These are phyloP conservation scores for Tricharina praecox DNA, from an alignment of 495 filamentous ascomycete species.

Conservation along the genomic window DNA sequence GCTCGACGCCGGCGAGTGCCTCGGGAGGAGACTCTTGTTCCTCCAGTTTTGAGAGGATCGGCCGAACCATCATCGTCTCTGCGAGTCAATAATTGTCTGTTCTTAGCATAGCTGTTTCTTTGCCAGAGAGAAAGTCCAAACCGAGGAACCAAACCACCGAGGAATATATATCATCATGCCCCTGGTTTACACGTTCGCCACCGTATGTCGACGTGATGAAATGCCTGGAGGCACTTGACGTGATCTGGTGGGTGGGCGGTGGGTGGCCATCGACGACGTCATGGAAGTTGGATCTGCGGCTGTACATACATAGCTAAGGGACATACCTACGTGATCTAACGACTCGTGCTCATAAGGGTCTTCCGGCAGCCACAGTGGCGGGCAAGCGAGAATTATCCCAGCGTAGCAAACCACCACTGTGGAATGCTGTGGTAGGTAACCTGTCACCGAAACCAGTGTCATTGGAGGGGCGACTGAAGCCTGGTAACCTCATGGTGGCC, in stretches of 20 bases:
- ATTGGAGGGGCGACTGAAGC: neutral
- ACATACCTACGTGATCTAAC: neutral
- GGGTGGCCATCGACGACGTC: no score
- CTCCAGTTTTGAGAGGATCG: slow-evolving; percentile 21
- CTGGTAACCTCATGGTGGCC: neutral
- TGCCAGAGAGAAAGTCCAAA: neutral
- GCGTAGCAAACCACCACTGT: no score
- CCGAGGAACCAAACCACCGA: neutral
- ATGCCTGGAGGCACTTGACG: neutral
- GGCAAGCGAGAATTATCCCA: neutral
- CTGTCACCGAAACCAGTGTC: neutral
- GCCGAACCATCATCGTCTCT: slow-evolving; percentile 21
- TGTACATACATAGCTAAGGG: neutral
- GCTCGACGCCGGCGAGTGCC: slow-evolving; percentile 6
- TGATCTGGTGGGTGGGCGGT: no score
- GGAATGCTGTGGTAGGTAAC: no score
- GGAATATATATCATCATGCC: neutral
- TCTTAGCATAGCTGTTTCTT: neutral
- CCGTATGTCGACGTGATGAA: neutral
- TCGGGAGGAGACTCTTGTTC: slow-evolving; percentile 17
- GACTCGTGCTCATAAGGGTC: neutral
- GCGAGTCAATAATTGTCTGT: neutral
- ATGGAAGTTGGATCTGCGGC: no score
- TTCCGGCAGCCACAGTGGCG: neutral
- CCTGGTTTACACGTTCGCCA: neutral